Evolutionary conservation across 75 land plant genomes (phyloP).

Genomic region (Selaginella tamariscina): DNA sequence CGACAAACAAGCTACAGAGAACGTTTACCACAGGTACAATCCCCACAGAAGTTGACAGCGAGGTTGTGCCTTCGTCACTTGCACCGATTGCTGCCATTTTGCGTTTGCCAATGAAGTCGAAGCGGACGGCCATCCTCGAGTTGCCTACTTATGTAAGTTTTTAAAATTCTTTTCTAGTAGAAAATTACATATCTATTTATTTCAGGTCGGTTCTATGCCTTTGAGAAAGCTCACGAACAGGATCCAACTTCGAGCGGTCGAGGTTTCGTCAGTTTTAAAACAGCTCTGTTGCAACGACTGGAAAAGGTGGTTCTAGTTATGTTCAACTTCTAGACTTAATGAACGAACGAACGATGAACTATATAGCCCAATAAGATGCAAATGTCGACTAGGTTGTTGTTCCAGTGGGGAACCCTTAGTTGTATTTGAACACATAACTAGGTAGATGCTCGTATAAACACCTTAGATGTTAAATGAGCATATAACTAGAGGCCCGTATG

Average conservation of each 20-base stretch:
- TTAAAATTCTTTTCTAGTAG: not conserved
- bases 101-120: constrained; percentile 12
- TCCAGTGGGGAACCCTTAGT: too few species aligned
- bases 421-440: too few species aligned
- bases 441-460: too few species aligned
- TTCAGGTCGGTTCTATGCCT: constrained; percentile 13
- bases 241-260: constrained; percentile 7
- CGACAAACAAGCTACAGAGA: not conserved
- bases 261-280: not conserved
- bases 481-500: too few species aligned
- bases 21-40: not conserved
- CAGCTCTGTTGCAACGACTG: constrained; percentile 5
- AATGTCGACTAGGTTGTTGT: too few species aligned
- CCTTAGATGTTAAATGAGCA: too few species aligned
- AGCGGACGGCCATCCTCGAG: not conserved
- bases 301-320: too few species aligned
- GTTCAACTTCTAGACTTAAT: too few species aligned
- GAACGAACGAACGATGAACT: too few species aligned
- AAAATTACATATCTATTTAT: constrained; percentile 2
- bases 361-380: too few species aligned
- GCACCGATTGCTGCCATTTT: constrained; percentile 1
- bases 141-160: constrained; percentile 9
- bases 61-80: constrained; percentile 5
- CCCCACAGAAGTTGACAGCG: constrained; percentile 4
- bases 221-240: constrained; percentile 3